A percentile compares a stretch with the other conserved stretches of the same genome.
phyloP scores from a whole-genome alignment of 2,329 filamentous ascomycete genomes.

The Lachnellula subtilissima region DNA sequence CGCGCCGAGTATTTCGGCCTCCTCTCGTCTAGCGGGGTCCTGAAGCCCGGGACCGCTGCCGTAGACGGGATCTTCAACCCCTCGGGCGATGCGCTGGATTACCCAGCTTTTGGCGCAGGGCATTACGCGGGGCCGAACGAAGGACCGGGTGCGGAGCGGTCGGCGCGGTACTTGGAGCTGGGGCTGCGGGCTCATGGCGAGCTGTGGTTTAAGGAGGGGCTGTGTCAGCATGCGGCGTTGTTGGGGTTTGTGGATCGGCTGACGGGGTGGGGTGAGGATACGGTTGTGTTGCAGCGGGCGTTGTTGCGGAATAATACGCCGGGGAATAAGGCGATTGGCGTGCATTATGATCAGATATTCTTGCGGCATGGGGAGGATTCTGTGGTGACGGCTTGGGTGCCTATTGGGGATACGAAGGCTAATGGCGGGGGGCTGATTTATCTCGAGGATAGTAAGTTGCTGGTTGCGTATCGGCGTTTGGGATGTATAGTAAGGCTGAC shows the following conservation, averaged over 20 bases:
- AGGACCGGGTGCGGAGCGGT: constrained; percentile 32
- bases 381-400: constrained; percentile 47
- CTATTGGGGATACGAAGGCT: constrained; percentile 46
- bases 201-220: constrained; percentile 48
- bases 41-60: constrained; percentile 47
- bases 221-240: constrained; percentile 44
- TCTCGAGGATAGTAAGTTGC: constrained; percentile 41
- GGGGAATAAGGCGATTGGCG: constrained; percentile 45
- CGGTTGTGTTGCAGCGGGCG: constrained; percentile 49
- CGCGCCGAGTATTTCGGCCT: constrained; percentile 50
- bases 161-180: constrained; percentile 40
- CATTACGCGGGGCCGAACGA: constrained; percentile 38
- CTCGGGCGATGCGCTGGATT: constrained; percentile 33
- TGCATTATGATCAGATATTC: constrained; percentile 52
- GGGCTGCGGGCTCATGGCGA: constrained; percentile 50
- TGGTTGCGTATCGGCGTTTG: background rate
- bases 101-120: constrained; percentile 51
- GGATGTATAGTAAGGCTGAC: background rate
- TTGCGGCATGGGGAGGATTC: constrained; percentile 44
- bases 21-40: constrained; percentile 49
- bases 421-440: constrained; percentile 57
- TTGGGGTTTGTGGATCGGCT: constrained; percentile 46
- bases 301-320: constrained; percentile 47
- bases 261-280: constrained; percentile 48
- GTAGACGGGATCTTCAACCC: constrained; percentile 51